Conservation (phyloP, 2,329 filamentous ascomycete species). For the Trichophyton schoenleinii region DNA sequence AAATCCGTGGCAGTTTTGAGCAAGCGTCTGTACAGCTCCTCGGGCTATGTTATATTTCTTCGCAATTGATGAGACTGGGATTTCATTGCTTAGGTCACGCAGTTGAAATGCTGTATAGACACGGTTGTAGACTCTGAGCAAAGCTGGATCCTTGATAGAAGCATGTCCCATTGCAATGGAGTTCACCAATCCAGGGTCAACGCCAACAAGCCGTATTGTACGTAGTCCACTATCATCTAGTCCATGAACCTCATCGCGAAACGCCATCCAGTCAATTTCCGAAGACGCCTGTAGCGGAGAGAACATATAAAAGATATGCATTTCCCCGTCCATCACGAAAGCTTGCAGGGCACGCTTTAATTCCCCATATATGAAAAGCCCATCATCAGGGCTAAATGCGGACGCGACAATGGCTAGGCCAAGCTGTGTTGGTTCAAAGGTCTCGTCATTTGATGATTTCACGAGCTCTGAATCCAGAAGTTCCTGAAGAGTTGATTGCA, state of each 20-base stretch:
- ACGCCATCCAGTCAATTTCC: constrained; percentile 58
- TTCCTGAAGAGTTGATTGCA: constrained; percentile 48
- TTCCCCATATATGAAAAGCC: constrained; percentile 59
- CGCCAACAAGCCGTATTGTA: constrained; percentile 54
- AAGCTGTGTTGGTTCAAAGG: constrained; percentile 49
- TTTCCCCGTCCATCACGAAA: constrained; percentile 69
- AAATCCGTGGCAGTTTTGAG: constrained; percentile 65
- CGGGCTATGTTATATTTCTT: constrained; percentile 58
- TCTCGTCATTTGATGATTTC: constrained; percentile 34
- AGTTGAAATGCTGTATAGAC: constrained; percentile 66
- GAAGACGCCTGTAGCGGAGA: constrained; percentile 51
- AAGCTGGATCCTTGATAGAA: constrained; percentile 48
- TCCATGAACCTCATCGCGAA: constrained; percentile 56
- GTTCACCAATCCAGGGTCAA: constrained; percentile 55
- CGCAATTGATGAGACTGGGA: constrained; percentile 57
- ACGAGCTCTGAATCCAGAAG: constrained; percentile 47
- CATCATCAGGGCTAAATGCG: constrained; percentile 60
- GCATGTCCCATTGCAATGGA: constrained; percentile 54
- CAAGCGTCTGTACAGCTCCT: constrained; percentile 57
- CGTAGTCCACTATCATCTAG: constrained; percentile 60
- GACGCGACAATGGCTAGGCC: constrained; percentile 62
- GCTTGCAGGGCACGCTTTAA: constrained; percentile 53
- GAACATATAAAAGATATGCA: constrained; percentile 68
- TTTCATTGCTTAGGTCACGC: constrained; percentile 66
- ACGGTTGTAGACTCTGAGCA: constrained; percentile 53